Evolutionary conservation across 805 yeast species (phyloP).

Genomic region (Jamesozyma rosinii): DNA sequence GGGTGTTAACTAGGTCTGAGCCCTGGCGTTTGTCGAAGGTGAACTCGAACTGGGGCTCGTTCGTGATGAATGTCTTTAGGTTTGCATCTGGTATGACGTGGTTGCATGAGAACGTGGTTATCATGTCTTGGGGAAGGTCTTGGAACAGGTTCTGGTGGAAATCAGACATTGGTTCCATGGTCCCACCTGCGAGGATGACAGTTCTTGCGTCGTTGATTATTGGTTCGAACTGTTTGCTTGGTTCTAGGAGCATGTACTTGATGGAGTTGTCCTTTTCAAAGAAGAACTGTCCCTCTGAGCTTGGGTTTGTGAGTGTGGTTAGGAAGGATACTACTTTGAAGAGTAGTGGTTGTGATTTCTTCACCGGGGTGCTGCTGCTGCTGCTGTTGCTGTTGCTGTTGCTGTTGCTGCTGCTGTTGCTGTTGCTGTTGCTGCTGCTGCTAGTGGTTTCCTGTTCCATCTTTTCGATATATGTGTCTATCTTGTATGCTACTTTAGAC

Average conservation of each 20-base stretch:
- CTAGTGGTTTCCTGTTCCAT: neutral
- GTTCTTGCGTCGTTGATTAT: slow-evolving; percentile 57
- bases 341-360: slow-evolving; percentile 40
- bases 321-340: slow-evolving; percentile 61
- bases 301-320: slow-evolving; percentile 58
- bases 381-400: slow-evolving; percentile 3
- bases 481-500: slow-evolving; percentile 74
- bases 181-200: slow-evolving; percentile 84
- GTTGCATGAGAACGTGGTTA: slow-evolving; percentile 60
- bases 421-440: slow-evolving; percentile 3
- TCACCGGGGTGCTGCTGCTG: neutral
- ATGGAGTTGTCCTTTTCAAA: slow-evolving; percentile 38
- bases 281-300: slow-evolving; percentile 70
- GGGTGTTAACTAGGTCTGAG: slow-evolving; percentile 32
- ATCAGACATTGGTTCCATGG: slow-evolving; percentile 85
- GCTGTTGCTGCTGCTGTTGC: slow-evolving; percentile 6
- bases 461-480: slow-evolving; percentile 52
- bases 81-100: slow-evolving; percentile 73
- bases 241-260: slow-evolving; percentile 70
- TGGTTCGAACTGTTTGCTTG: slow-evolving; percentile 58
- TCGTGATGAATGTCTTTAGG: slow-evolving; percentile 50
- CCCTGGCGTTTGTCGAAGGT: slow-evolving; percentile 57
- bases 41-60: slow-evolving; percentile 43
- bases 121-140: slow-evolving; percentile 33
- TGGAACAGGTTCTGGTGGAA: slow-evolving; percentile 61